Evolutionary conservation across 805 yeast genomes (phyloP).

Genomic region (Lipomyces chichibuensis): DNA sequence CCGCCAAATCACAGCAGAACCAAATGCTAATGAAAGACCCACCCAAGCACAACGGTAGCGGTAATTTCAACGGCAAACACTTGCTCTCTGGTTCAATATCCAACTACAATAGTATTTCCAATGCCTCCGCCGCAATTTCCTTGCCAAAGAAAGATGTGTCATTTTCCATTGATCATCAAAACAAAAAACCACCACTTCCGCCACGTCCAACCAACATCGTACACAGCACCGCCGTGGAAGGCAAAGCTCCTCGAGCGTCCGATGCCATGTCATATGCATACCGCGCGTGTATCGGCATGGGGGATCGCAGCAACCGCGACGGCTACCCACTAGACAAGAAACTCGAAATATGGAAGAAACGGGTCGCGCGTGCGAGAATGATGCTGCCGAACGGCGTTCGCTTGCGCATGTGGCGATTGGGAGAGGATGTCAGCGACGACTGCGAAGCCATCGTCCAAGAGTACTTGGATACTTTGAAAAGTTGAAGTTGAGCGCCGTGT

Average conservation of each 20-base stretch:
- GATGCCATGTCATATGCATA: constrained; percentile 28
- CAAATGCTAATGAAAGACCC: neutral
- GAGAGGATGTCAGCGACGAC: constrained; percentile 48
- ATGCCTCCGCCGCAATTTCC: neutral
- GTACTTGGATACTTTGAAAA: constrained; percentile 18
- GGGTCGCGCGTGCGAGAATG: constrained; percentile 51
- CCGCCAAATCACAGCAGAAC: constrained; percentile 4
- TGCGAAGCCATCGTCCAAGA: constrained; percentile 35
- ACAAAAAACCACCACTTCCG: constrained; percentile 21
- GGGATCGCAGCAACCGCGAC: constrained; percentile 7
- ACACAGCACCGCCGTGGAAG: constrained; percentile 17
- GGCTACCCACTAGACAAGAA: constrained; percentile 50
- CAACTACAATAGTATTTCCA: constrained; percentile 14
- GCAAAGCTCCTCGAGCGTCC: constrained; percentile 9
- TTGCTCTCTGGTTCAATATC: neutral
- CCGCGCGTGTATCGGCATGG: constrained; percentile 28
- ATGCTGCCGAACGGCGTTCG: constrained; percentile 48
- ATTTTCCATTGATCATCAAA: neutral
- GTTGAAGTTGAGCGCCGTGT: neutral
- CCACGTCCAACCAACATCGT: constrained; percentile 19
- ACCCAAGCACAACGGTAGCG: neutral
- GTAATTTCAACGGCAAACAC: neutral
- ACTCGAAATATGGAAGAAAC: constrained; percentile 59
- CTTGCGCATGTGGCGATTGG: constrained; percentile 52
- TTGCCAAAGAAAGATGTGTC: constrained; percentile 8